Evolutionary conservation across 2,329 filamentous ascomycete species (phyloP).

Genomic region (Arthrobotrys conoides): DNA sequence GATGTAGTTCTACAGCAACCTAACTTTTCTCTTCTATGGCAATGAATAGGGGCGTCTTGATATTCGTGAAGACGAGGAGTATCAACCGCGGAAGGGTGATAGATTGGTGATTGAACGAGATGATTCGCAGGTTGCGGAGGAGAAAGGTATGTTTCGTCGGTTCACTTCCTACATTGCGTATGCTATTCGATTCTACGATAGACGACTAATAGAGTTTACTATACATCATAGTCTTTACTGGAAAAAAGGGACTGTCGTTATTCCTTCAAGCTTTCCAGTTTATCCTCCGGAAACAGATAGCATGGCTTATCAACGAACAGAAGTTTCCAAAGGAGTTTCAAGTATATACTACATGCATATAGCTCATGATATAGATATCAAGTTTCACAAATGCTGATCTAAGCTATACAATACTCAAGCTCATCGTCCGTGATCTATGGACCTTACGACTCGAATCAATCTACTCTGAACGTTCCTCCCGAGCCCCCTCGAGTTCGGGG

Average conservation of each 20-base stretch:
- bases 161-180: background rate
- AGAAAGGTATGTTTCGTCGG: slow-evolving; percentile 41
- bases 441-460: slow-evolving; percentile 77
- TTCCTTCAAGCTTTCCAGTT: slow-evolving; percentile 89
- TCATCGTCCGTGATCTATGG: slow-evolving; percentile 86
- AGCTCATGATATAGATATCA: background rate
- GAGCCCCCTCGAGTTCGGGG: slow-evolving; percentile 44
- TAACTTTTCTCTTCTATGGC: background rate
- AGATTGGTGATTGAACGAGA: slow-evolving; percentile 67
- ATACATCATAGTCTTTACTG: slow-evolving; percentile 73
- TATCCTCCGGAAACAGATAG: slow-evolving; percentile 83
- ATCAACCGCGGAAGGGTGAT: slow-evolving; percentile 60
- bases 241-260: slow-evolving; percentile 79
- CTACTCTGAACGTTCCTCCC: slow-evolving; percentile 57
- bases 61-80: slow-evolving; percentile 55
- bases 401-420: background rate
- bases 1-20: background rate
- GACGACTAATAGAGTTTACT: background rate
- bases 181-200: too few relatives aligned
- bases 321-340: slow-evolving; percentile 81
- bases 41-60: slow-evolving; percentile 39
- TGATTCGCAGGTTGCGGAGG: slow-evolving; percentile 65
- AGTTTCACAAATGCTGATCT: slow-evolving; percentile 47
- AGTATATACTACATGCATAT: slow-evolving; percentile 66
- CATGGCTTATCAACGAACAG: slow-evolving; percentile 78